Evolutionary conservation across 306 rosid species (phyloP).

Genomic region (Phaseolus lunatus): DNA sequence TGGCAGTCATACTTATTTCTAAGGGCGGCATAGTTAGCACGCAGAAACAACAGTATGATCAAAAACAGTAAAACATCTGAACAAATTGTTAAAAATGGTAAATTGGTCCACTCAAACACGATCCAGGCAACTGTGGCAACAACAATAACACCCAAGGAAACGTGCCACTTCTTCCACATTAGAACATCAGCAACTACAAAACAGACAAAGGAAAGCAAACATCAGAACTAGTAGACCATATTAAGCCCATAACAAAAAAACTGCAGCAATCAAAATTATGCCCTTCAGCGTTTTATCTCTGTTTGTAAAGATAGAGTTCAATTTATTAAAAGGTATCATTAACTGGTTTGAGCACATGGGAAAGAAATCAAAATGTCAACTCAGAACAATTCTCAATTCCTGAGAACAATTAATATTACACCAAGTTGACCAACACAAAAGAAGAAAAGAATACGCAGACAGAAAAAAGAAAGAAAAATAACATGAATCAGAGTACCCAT

Average conservation of each 20-base stretch:
- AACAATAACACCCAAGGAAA: slow-evolving; percentile 72
- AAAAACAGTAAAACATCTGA: slow-evolving; percentile 91
- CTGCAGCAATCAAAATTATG: neutral
- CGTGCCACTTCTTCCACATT: slow-evolving; percentile 71
- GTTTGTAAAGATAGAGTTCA: slow-evolving; percentile 13
- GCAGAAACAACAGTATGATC: slow-evolving; percentile 70
- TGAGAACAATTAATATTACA: neutral
- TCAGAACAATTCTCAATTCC: neutral
- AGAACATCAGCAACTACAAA: slow-evolving; percentile 78
- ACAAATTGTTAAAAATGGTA: slow-evolving; percentile 80
- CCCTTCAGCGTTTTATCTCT: slow-evolving; percentile 15
- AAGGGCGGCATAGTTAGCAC: slow-evolving; percentile 72
- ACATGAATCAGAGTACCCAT: slow-evolving; percentile 4
- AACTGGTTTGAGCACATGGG: neutral
- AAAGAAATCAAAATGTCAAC: neutral
- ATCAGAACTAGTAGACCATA: slow-evolving; percentile 6
- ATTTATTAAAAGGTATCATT: neutral
- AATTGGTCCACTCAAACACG: slow-evolving; percentile 66
- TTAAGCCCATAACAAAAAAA: neutral
- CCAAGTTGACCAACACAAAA: neutral
- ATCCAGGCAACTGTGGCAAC: slow-evolving; percentile 84
- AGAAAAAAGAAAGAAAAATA: neutral
- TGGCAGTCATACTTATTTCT: slow-evolving; percentile 67
- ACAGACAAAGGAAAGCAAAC: slow-evolving; percentile 35
- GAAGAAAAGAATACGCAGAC: slow-evolving; percentile 13